These are phyloP conservation scores for Phragmites australis DNA, from an alignment of 176 grass and related monocot genomes.

Conservation along the genomic window DNA sequence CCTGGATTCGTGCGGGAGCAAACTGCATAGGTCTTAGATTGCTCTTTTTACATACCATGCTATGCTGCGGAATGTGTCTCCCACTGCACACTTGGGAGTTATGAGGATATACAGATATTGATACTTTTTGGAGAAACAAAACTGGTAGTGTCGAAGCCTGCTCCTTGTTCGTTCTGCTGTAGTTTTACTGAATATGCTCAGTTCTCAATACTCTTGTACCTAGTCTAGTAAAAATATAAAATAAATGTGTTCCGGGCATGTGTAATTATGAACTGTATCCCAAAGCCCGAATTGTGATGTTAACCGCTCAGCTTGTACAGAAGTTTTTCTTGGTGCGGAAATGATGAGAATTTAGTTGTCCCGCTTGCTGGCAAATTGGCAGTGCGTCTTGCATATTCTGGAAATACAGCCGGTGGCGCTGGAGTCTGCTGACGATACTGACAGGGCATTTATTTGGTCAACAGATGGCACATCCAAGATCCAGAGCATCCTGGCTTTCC, in stretches of 20 bases:
- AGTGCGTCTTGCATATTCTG: background rate
- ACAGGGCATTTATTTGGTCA: no score
- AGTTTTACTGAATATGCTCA: background rate
- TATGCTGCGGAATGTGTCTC: background rate
- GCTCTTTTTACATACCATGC: background rate
- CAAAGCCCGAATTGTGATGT: background rate
- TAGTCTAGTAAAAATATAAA: conserved; percentile 1
- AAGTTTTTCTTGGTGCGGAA: background rate
- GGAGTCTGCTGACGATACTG: background rate
- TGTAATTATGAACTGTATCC: conserved; percentile 29
- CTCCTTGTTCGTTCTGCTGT: background rate
- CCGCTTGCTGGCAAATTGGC: background rate
- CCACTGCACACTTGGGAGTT: background rate
- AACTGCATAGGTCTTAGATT: conserved; percentile 9
- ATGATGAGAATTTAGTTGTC: background rate
- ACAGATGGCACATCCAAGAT: background rate
- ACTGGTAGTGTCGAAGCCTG: background rate
- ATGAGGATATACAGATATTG: background rate
- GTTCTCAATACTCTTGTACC: background rate
- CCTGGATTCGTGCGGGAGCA: background rate
- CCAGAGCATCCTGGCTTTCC: background rate
- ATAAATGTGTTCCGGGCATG: conserved; percentile 9
- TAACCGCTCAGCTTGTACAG: background rate
- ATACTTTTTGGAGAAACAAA: background rate
- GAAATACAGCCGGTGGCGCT: background rate